Conservation (phyloP, 352 stramenopile species). For the Globisporangium cystogenes region DNA sequence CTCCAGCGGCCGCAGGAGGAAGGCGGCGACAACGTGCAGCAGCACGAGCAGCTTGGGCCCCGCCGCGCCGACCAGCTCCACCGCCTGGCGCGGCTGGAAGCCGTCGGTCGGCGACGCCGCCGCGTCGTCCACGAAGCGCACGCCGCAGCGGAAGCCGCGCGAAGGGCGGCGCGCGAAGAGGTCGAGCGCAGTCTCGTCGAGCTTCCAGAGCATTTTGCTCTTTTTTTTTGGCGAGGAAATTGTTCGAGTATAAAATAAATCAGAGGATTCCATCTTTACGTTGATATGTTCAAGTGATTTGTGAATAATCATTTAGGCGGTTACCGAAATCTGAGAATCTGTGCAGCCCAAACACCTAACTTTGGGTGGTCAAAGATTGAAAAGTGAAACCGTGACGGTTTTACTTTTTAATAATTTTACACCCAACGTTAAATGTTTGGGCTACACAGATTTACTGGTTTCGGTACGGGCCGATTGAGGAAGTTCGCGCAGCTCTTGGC, state of each 20-base stretch:
- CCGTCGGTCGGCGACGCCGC: conserved; percentile 24
- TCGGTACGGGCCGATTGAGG: no score
- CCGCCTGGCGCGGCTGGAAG: conserved; percentile 48
- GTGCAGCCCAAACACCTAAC: no score
- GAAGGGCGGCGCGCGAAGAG: conserved; percentile 52
- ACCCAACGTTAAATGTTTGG: no score
- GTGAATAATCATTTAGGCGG: no score
- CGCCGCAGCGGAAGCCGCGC: conserved; percentile 44
- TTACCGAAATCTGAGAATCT: no score
- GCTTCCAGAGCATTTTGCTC: conserved; percentile 24
- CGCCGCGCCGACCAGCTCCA: conserved; percentile 44
- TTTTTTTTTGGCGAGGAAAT: no score
- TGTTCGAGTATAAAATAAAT: neutral
- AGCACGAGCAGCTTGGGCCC: conserved; percentile 40
- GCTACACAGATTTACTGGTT: no score
- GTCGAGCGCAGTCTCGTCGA: conserved; percentile 71
- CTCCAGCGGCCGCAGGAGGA: conserved; percentile 25
- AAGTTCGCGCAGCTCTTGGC: conserved; percentile 10
- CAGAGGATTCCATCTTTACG: neutral
- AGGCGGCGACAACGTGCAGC: conserved; percentile 48
- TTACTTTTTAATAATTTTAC: no score
- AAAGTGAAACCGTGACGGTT: no score
- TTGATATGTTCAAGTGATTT: neutral
- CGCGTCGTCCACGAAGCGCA: conserved; percentile 49
- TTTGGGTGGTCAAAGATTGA: no score